Evolutionary conservation across 1,284 basidiomycete species (phyloP).

Genomic region (Porodaedalea pini): DNA sequence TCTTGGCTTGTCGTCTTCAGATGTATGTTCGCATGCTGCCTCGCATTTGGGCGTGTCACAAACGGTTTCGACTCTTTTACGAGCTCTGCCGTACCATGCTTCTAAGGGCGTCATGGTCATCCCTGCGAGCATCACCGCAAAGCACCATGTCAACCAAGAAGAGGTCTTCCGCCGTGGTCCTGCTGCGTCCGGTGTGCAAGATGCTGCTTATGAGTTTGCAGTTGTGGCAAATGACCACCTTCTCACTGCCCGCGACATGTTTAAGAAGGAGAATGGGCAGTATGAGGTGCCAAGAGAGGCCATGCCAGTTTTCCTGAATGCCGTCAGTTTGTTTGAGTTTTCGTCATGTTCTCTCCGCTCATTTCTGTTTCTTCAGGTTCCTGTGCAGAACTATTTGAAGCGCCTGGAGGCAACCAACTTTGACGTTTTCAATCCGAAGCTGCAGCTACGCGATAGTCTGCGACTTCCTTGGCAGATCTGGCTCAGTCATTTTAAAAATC

Average conservation of each 20-base stretch:
- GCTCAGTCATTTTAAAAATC: slow-evolving; percentile 62
- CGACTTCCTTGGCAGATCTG: slow-evolving; percentile 79
- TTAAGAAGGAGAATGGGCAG: slow-evolving; percentile 49
- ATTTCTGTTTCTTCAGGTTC: slow-evolving; percentile 49
- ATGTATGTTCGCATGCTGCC: slow-evolving; percentile 69
- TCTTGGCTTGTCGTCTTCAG: slow-evolving; percentile 57
- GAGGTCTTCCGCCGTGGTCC: slow-evolving; percentile 76
- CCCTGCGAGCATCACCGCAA: slow-evolving; percentile 80
- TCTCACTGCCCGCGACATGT: slow-evolving; percentile 76
- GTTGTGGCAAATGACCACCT: slow-evolving; percentile 90
- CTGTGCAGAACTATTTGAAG: slow-evolving; percentile 69
- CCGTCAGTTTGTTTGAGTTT: slow-evolving; percentile 48
- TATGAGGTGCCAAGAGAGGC: slow-evolving; percentile 61
- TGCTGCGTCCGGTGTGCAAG: slow-evolving; percentile 58
- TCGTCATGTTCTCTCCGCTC: slow-evolving; percentile 13
- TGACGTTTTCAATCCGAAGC: slow-evolving; percentile 71
- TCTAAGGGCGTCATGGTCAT: slow-evolving; percentile 74
- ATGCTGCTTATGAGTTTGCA: slow-evolving; percentile 87
- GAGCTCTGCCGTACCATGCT: slow-evolving; percentile 74
- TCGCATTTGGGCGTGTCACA: slow-evolving; percentile 77
- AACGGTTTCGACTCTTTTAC: slow-evolving; percentile 68
- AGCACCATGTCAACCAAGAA: slow-evolving; percentile 80
- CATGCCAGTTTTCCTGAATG: slow-evolving; percentile 77
- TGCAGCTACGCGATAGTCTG: slow-evolving; percentile 80
- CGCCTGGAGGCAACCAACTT: slow-evolving; percentile 79